Evolutionary conservation across 2,329 filamentous ascomycete genomes (phyloP), one percentile per base, ranked within the genome.

Genomic region (Alternaria panax): DNA sequence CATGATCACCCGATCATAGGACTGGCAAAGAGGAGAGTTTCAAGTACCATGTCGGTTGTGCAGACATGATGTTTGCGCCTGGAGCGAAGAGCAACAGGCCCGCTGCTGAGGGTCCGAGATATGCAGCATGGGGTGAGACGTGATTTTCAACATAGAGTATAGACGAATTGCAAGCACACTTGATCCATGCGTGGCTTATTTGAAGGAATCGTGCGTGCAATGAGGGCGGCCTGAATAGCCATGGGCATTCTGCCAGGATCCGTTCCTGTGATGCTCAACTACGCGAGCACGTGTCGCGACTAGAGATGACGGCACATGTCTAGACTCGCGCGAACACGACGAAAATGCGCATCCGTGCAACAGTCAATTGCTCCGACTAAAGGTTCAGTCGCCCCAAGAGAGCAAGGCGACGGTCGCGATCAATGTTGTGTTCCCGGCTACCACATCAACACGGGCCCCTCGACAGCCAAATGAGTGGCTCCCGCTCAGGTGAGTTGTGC

Each of bases 1-100:
- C 71, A 89, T 90, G 85, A 86, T 90, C 69, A 77, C 82, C 54
- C 79, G 85, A 75, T 81, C 77, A 59, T 63, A 68, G 42, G 51
- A 40, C 12, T 40, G 36, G 20, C n/a, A 22, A 20, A 30, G 24
- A 25, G 36, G 38, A 57, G 30, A 18, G 27, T 30, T 47, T 51
- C 16, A 8, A 18, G 18, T 18, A 38, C 41, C 32, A 40, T n/a
- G 14, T n/a, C 25, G 42, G 25, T 45, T 45, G 43, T 30, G 43
- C 43, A 20, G 43, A 46, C 43, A 30, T 12, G 14, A 46, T 28
- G 27, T 30, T 28, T 30, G 43, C 27, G 28, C 18, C 43, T 20
- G 11, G 25, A 46, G 27, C 43, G 43, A 46, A 28, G 12, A 28
- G 27, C 18, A 28, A 46, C 22, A 11, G 43, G 18, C 12, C 43